These are phyloP conservation scores for Pholiota adiposa DNA, from an alignment of 1,284 basidiomycete species.

Conservation along the genomic window DNA sequence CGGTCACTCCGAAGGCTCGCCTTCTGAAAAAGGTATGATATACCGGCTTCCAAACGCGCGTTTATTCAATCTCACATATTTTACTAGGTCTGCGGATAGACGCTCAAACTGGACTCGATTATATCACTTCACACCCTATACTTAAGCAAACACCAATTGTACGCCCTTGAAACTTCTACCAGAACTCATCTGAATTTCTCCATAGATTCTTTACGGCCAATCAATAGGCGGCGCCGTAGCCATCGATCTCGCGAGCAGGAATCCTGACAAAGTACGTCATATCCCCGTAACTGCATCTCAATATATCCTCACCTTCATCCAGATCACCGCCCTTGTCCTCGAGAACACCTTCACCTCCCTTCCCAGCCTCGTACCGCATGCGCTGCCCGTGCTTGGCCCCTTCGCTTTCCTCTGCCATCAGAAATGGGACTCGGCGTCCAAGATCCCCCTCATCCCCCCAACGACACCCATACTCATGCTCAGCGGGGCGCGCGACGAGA, in stretches of 20 bases:
- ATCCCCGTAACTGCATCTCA: background rate
- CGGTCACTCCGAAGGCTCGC: conserved; percentile 80
- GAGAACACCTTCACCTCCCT: conserved; percentile 94
- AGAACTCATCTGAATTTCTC: conserved; percentile 18
- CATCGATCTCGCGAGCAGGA: conserved; percentile 85
- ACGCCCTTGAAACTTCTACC: conserved; percentile 22
- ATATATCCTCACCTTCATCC: conserved; percentile 1
- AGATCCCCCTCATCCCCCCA: conserved; percentile 71
- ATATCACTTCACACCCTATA: conserved; percentile 69
- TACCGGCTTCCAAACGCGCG: background rate
- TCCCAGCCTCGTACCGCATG: conserved; percentile 77
- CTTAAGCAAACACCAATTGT: conserved; percentile 76
- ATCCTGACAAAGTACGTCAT: conserved; percentile 64
- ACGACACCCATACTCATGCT: conserved; percentile 87
- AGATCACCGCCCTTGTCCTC: conserved; percentile 82
- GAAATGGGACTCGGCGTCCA: conserved; percentile 85
- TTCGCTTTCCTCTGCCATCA: conserved; percentile 88
- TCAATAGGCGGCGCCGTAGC: conserved; percentile 96
- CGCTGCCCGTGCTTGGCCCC: conserved; percentile 79
- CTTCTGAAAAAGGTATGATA: conserved; percentile 76
- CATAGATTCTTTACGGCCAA: conserved; percentile 86
- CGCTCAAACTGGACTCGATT: conserved; percentile 82
- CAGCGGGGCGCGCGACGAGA: conserved; percentile 79
- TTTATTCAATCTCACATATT: background rate
- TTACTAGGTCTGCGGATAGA: conserved; percentile 75